Percentiles rank a stretch among this genome's conserved stretches.
phyloP scores from a whole-genome alignment of 768 basidiomycete genomes.

The Macrolepiota fuliginosa region DNA sequence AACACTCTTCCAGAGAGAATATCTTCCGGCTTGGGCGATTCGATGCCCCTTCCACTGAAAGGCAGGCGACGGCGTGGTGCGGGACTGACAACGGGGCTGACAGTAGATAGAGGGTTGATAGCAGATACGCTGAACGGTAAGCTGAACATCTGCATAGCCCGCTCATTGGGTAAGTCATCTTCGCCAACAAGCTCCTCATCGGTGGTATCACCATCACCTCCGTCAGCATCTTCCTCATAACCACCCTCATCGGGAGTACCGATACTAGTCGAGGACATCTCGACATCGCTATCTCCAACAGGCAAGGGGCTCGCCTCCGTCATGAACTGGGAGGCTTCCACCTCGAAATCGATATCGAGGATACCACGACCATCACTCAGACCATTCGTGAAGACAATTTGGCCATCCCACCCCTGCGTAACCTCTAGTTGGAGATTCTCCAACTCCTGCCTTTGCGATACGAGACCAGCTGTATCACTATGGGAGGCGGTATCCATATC shows the following conservation, averaged over 20 bases:
- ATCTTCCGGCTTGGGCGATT: slow-evolving; percentile 59
- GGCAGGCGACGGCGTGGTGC: slow-evolving; percentile 25
- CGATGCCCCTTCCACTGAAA: slow-evolving; percentile 15
- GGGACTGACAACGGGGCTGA: slow-evolving; percentile 56
- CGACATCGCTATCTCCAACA: slow-evolving; percentile 47
- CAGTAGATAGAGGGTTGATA: slow-evolving; percentile 75
- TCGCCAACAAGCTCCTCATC: slow-evolving; percentile 83
- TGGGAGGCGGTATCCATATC: slow-evolving; percentile 29
- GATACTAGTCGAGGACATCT: slow-evolving; percentile 29
- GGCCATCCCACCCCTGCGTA: slow-evolving; percentile 73
- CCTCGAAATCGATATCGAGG: slow-evolving; percentile 71
- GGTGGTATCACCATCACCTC: slow-evolving; percentile 72
- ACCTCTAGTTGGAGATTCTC: slow-evolving; percentile 61
- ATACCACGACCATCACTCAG: slow-evolving; percentile 52
- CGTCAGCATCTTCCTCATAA: slow-evolving; percentile 46
- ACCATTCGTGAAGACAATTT: slow-evolving; percentile 69
- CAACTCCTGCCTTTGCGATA: slow-evolving; percentile 27
- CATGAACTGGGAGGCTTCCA: slow-evolving; percentile 49
- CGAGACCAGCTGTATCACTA: slow-evolving; percentile 25
- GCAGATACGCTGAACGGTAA: slow-evolving; percentile 61
- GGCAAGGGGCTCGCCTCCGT: slow-evolving; percentile 48
- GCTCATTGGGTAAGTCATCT: slow-evolving; percentile 69
- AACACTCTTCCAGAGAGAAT: slow-evolving; percentile 63
- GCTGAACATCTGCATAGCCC: slow-evolving; percentile 70
- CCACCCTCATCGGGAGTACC: slow-evolving; percentile 44